Evolutionary conservation across 108 stramenopile species (phyloP), one percentile per base, ranked within the genome.

Genomic region (Fragilariopsis cylindrus): DNA sequence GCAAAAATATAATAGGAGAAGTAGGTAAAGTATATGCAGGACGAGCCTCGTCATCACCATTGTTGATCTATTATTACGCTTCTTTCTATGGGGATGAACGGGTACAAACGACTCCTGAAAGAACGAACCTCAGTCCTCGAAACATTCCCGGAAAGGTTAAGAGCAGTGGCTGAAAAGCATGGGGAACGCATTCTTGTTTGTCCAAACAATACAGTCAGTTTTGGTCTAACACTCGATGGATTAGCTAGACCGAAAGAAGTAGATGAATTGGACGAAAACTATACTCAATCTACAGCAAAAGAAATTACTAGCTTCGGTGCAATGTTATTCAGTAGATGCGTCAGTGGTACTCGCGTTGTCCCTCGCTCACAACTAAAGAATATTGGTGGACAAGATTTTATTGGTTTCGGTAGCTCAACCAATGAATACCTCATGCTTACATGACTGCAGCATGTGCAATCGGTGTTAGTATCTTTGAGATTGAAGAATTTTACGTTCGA

Each of bases 41-140:
- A 21, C 92, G 99, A 52, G 99, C 98, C 11, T 96, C 93, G 43
- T 89, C 94, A 50, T 81, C 96, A 6, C 98, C 1, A 85, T 97
- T 65, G 73, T 97, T 1, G 98, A 99, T 87, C 69, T 99, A n/a
- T 98, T 98, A 92, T 98, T 69, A 99, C 98, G 0, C 77, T 99
- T 7, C 72, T 98, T 16, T 93, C 90, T 30, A 97, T 99, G 94
- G 99, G 99, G 11, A 66, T 90, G 58, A 74, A 80, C 57, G 97
- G 97, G 3, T 96, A 94, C 72, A 80, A 90, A 42, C 39, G 79
- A 58, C 56, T 94, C 9, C 74, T 96, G 50, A 69, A 80, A 0
- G 79, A 90, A 48, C 89, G 98, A 43, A 74, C 75, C 42, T 72
- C 70, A 16, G 73, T 90, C 55, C 41, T 90, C 9, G 70, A 72